Base-by-base conservation (phyloP, 139 green algal species). In the Chlorella sp. region DNA sequence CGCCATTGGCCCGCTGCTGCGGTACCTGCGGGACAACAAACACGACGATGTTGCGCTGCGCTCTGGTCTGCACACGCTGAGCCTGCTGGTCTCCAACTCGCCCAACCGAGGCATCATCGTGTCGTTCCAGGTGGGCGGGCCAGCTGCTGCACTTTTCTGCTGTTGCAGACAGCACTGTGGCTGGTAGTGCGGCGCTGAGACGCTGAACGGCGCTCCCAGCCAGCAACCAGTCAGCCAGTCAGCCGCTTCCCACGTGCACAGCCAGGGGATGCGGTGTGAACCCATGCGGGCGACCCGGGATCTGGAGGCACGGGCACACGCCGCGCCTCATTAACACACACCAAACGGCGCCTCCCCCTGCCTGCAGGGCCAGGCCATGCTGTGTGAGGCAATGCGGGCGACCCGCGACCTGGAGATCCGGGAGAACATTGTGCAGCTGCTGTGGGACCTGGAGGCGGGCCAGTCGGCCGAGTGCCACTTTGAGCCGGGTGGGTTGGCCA, bases 1-100 rank as follows among this genome's bases (percentile, higher is more conserved):
- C 14, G 83, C 88, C 32, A 91, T 91, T 65, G 88, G 82, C 11
- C 86, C 88, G 36, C 81, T 91, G 86, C 86, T 91, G 54, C 64
- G 41, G 8, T 73, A 87, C 68, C 58, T 90, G 51, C 81, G 74
- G 2, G 56, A 67, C 64, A 43, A 75, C 11, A 82, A 78, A 67
- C 67, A 70, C 58, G 56, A 90, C 81, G 76, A 90, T 28, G 69
- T 28, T 1, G 65, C 77, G 34, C 73, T 79, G 75, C 76, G 58
- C 24, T 40, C 87, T 41, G 77, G 77, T 44, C 76, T 90, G 64
- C 75, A 84, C 68, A 90, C 87, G 19, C 83, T 90, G 11, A 46
- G 43, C 40, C 82, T 90, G 4, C 68, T 90, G 26, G 83, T 87
- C 67, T 73, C 87, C 73, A 90, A 90, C 76, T 76, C 81, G n/a